Conservation (phyloP, 1,284 basidiomycete genomes). For the Rhizoctonia solani region DNA sequence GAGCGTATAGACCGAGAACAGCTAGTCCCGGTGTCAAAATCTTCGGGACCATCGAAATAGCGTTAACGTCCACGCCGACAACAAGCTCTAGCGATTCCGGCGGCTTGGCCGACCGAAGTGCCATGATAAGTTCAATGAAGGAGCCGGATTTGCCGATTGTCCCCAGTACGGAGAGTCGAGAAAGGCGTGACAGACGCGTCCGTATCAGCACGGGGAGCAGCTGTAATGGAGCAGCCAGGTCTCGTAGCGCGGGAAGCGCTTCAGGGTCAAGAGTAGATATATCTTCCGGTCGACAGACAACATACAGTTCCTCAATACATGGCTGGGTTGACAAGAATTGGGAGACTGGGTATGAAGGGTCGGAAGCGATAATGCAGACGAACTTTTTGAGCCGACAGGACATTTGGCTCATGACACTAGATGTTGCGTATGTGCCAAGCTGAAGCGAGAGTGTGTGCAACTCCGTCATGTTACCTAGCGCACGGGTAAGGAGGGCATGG, state of each 20-base stretch:
- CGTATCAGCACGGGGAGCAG: neutral
- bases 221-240: neutral
- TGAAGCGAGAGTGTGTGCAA: slow-evolving; percentile 9
- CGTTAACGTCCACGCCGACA: neutral
- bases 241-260: slow-evolving; percentile 1
- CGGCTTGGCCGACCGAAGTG: neutral
- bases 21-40: neutral
- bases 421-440: neutral
- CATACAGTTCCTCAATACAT: neutral
- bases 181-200: neutral
- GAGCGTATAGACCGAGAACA: neutral
- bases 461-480: slow-evolving; percentile 1
- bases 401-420: neutral
- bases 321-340: slow-evolving; percentile 15
- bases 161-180: neutral
- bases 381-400: neutral
- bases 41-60: neutral
- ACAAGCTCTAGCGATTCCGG: neutral
- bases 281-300: neutral
- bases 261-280: neutral
- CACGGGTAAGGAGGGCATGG: neutral
- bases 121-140: neutral
- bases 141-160: no score
- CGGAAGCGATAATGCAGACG: neutral
- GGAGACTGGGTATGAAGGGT: neutral